Base-by-base conservation (phyloP, 345 rosid species). In the Citrus mangshanensis region DNA sequence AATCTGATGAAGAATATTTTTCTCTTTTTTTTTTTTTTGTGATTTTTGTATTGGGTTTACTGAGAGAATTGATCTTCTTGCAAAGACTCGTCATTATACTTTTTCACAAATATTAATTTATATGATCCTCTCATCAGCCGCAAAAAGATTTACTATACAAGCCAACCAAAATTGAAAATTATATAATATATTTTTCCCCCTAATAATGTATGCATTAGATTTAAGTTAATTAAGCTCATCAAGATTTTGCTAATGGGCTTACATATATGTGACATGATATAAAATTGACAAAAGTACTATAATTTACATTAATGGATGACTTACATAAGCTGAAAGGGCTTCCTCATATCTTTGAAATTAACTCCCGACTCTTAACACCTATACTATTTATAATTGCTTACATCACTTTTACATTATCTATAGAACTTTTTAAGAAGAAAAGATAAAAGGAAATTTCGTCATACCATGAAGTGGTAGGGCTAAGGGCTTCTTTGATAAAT, bases 271-370 rank as follows among this genome's bases (percentile, higher is more conserved):
- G 40, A 32, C 68, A 30, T 32, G 40, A 16, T 64, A 6, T 19
- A 30, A 73, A 62, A 10, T 19, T 18, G 61, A 24, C 19, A 63
- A 37, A 19, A 51, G 56, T 16, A 30, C 28, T 13, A 21, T 63
- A 63, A 75, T 13, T 4, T 18, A 51, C 46, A 38, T 46, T n/a
- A 13, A 21, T 61, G 77, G 30, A 42, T 42, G 49, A 30, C 67
- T 73, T 73, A 35, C 35, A 60, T 59, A n/a, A 73, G 37, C 77
- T 5, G 30, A 73, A 73, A 59, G 77, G 38, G 61, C 58, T 58
- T n/a, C 18, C 65, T 4, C 67, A 9, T 62, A 37, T 54, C 40
- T 54, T 30, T 46, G 35, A 46, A 30, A 30, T 30, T 30, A 30
- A 70, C 74, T 71, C 62, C 9, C 32, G 18, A 46, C 51, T 13